Base-by-base conservation (phyloP, 2,329 filamentous ascomycete species). In the Cladosporium sp. region DNA sequence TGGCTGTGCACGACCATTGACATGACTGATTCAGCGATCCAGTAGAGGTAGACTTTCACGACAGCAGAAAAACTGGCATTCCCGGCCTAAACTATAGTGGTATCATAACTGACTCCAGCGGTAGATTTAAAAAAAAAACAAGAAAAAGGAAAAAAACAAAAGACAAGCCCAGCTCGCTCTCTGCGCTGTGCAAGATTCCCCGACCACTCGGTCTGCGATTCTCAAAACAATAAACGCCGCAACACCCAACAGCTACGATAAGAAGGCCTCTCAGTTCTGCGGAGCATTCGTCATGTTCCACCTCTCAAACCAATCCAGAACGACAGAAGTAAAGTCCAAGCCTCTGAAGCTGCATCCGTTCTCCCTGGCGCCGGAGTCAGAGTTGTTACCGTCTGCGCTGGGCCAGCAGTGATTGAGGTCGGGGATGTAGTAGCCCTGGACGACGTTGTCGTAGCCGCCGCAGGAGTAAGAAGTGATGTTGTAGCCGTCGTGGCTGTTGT, bases 321-420 rank as follows among this genome's bases (percentile, higher is more conserved):
- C 71, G 10, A 66, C 67, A 11, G 66, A 61, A 21, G 72, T 73
- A 46, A 65, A 74, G 49, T 73, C 73, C 52, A 75, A 35, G 16
- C 50, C 50, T 31, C 50, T 44, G 37, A 56, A 63, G 21, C 50
- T 29, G 37, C 61, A 58, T 52, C 70, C 70, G n/a, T 68, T 65
- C 18, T 67, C 62, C 14, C 46, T 67, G 12, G 52, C 28, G 44
- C 64, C 57, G 7, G 71, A 67, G 67, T 75, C 73, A n/a, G 55
- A 71, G 53, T 72, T 75, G 35, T 66, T 65, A 8, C 68, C 67
- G 6, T 60, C 65, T 5, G 61, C 61, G 46, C 66, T 78, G 1
- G 79, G 78, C 80, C 80, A 82, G 55, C 77, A 75, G 66, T 82
- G 80, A 7, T 72, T 74, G 23, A 80, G 33, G 8, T 79, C 77